Base-by-base conservation (phyloP, 192 early-diverging fungal genomes). In the Haplosporangium gracile region DNA sequence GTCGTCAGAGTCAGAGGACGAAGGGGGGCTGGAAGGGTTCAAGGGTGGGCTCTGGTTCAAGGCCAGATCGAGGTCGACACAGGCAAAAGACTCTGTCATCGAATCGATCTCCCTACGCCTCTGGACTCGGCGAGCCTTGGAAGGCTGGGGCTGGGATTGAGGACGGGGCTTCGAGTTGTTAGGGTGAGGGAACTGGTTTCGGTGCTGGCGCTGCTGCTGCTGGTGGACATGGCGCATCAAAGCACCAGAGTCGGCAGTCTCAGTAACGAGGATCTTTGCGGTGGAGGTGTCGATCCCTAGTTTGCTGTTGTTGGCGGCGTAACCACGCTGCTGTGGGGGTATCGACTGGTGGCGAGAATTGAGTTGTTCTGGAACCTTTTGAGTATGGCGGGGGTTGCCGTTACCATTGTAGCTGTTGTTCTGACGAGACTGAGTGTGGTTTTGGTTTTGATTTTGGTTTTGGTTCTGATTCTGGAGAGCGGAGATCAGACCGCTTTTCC, bases 71-170 rank as follows among this genome's bases (percentile, higher is more conserved):
- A 78, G 63, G 57, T 83, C 82, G 36, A 69, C 63, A 18, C 74
- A 43, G 32, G 82, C 77, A 8, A 89, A 75, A n/a, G 88, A 85
- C 57, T 89, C 89, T 43, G 77, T 82, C 43, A 85, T 70, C 15
- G 88, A 77, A 9, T 72, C 85, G 43, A 89, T 75, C 26, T 92
- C 91, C 70, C 83, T 90, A 53, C 89, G 88, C 18, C 79, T 82
- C 69, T 91, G 89, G n/a, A 78, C 78, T 36, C 89, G 78, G 65
- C 90, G 89, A 36, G 82, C 77, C 76, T 90, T 92, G 11, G 89
- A 82, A 16, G 88, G 81, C 7, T 72, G 39, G 40, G 72, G 74
- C 24, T 70, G 69, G 32, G 53, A 70, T 60, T 77, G 82, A 18
- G 76, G 47, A 16, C 72, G 72, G 8, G 70, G 82, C 65, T 72